These are phyloP conservation scores for Chenopodium quinoa DNA, from an alignment of 148 eudicot genomes.

Conservation along the genomic window DNA sequence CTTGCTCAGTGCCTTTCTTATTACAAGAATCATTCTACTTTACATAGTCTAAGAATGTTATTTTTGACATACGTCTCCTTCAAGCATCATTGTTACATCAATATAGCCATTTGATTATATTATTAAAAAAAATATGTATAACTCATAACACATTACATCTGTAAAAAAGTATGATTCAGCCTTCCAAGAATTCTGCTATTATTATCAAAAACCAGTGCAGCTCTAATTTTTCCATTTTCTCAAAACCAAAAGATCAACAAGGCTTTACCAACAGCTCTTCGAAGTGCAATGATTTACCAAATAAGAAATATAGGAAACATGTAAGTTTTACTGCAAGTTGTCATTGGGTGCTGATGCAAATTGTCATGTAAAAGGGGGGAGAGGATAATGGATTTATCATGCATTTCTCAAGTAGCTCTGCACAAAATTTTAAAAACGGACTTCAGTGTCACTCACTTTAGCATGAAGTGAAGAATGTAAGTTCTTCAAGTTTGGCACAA, in stretches of 20 bases:
- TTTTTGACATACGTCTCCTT: neutral
- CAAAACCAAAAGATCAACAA: neutral
- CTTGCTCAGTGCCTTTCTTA: neutral
- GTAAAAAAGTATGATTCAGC: neutral
- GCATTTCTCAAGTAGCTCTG: neutral
- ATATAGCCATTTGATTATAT: neutral
- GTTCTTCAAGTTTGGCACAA: slow-evolving; percentile 77
- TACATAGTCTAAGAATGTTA: neutral
- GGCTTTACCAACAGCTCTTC: neutral
- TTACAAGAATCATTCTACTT: neutral
- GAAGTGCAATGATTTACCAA: neutral
- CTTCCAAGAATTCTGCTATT: neutral
- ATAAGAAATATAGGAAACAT: neutral
- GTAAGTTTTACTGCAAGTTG: neutral
- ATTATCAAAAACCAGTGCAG: too few species aligned
- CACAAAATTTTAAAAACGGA: neutral
- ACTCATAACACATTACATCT: neutral
- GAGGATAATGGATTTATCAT: neutral
- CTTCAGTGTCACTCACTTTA: slow-evolving; percentile 44
- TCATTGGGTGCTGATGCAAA: neutral
- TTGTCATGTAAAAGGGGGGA: neutral
- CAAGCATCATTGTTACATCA: neutral
- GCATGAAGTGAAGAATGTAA: slow-evolving; percentile 74
- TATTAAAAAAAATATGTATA: too few species aligned
- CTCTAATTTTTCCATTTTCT: neutral